Conservation (phyloP, 257 asterid species). For the Knoxia roxburghii region DNA sequence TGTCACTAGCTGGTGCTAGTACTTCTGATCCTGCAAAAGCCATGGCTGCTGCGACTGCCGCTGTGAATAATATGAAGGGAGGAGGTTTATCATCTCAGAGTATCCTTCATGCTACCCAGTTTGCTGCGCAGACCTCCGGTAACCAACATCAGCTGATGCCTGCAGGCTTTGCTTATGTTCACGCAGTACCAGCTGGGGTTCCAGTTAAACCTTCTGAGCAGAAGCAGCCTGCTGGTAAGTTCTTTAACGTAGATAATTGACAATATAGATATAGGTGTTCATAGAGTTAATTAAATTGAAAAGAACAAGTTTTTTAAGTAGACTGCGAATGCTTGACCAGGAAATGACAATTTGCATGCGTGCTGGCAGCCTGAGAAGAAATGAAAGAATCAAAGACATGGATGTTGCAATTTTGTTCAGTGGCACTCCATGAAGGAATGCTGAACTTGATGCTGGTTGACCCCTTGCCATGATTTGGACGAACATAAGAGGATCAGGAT, state of each 20-base stretch:
- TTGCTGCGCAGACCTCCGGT: slow-evolving; percentile 49
- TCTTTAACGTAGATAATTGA: slow-evolving; percentile 4
- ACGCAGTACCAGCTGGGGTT: slow-evolving; percentile 63
- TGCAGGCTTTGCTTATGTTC: slow-evolving; percentile 60
- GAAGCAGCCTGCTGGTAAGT: slow-evolving; percentile 81
- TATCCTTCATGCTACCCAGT: slow-evolving; percentile 50
- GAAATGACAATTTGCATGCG: slow-evolving; percentile 70
- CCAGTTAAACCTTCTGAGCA: slow-evolving; percentile 80
- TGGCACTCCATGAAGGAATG: background rate
- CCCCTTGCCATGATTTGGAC: slow-evolving; percentile 21
- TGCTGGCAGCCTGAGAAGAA: slow-evolving; percentile 97
- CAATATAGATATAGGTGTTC: slow-evolving; percentile 2
- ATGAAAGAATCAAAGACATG: slow-evolving; percentile 29
- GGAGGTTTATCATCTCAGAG: slow-evolving; percentile 51
- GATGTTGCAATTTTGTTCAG: slow-evolving; percentile 9
- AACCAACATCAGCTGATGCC: slow-evolving; percentile 44
- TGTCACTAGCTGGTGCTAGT: slow-evolving; percentile 31
- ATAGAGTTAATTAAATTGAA: slow-evolving; percentile 7
- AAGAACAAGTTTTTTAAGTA: slow-evolving; percentile 28
- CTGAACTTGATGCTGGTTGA: slow-evolving; percentile 1
- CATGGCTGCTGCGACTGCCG: slow-evolving; percentile 56
- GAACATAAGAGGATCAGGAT: slow-evolving; percentile 4
- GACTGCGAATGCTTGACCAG: slow-evolving; percentile 47
- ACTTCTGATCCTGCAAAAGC: slow-evolving; percentile 92
- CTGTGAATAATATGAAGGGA: slow-evolving; percentile 59